Conservation (phyloP, 108 stramenopile species). For the Discostella pseudostelligera region DNA sequence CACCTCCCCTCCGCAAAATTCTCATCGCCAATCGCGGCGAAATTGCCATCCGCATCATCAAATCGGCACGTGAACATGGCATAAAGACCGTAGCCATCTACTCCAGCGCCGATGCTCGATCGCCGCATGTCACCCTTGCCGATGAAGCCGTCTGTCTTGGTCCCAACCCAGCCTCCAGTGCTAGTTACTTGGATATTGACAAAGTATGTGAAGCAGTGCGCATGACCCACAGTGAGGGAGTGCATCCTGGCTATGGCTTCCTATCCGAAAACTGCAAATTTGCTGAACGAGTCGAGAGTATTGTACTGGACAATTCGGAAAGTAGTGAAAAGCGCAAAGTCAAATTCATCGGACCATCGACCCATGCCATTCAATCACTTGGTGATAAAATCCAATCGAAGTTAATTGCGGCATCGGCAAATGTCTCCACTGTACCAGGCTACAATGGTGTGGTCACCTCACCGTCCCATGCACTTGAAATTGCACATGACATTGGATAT, state of each 20-base stretch:
- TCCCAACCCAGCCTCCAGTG: slow-evolving; percentile 56
- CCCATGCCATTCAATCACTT: slow-evolving; percentile 85
- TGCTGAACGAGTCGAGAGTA: slow-evolving; percentile 36
- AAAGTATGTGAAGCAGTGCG: slow-evolving; percentile 73
- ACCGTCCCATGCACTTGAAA: slow-evolving; percentile 53
- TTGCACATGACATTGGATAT: slow-evolving; percentile 93
- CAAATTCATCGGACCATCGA: slow-evolving; percentile 89
- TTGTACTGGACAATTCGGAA: slow-evolving; percentile 22
- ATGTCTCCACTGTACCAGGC: slow-evolving; percentile 92
- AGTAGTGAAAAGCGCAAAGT: slow-evolving; percentile 28
- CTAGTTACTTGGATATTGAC: slow-evolving; percentile 80
- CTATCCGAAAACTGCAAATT: slow-evolving; percentile 81
- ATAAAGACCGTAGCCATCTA: slow-evolving; percentile 93
- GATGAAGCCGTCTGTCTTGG: slow-evolving; percentile 89
- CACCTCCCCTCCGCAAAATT: slow-evolving; percentile 69
- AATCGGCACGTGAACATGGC: slow-evolving; percentile 71
- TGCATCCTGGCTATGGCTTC: slow-evolving; percentile 95
- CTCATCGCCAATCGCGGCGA: slow-evolving; percentile 95
- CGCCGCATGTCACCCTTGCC: slow-evolving; percentile 64
- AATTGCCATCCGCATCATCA: slow-evolving; percentile 90
- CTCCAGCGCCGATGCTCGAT: slow-evolving; percentile 77
- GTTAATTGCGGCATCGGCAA: slow-evolving; percentile 85
- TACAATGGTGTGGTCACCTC: slow-evolving; percentile 65
- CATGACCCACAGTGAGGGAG: slow-evolving; percentile 76
- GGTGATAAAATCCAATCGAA: slow-evolving; percentile 95